Conservation (phyloP, 2,329 filamentous ascomycete species). For the Rutstroemia sp. region DNA sequence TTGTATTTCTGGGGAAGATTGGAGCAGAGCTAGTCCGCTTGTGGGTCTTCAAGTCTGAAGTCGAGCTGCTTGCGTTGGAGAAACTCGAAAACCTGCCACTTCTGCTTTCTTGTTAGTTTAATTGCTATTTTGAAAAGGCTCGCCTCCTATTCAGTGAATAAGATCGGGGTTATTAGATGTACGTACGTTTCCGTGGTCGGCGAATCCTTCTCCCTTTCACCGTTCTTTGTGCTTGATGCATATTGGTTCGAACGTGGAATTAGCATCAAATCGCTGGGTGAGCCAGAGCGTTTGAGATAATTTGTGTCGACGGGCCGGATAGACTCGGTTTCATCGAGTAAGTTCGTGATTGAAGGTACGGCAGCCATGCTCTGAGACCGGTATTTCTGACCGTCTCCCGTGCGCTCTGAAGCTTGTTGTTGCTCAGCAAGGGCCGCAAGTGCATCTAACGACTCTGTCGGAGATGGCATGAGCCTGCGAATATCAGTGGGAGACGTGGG, state of each 20-base stretch:
- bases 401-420: slow-evolving; percentile 11
- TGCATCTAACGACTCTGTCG: slow-evolving; percentile 20
- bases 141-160: too few species aligned
- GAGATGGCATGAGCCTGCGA: slow-evolving; percentile 12
- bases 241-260: slow-evolving; percentile 25
- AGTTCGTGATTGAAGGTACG: neutral
- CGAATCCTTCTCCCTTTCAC: slow-evolving; percentile 10
- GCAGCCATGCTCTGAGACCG: slow-evolving; percentile 1
- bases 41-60: neutral
- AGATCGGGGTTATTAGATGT: too few species aligned
- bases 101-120: neutral
- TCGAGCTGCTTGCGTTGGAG: neutral
- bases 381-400: neutral
- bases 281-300: slow-evolving; percentile 12
- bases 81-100: neutral
- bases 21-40: slow-evolving; percentile 7
- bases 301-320: neutral
- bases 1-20: neutral
- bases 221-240: slow-evolving; percentile 17
- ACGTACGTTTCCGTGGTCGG: neutral
- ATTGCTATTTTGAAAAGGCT: too few species aligned
- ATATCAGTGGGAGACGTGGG: slow-evolving; percentile 2
- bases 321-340: neutral
- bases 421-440: slow-evolving; percentile 23
- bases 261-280: slow-evolving; percentile 29